Evolutionary conservation across 2,329 filamentous ascomycete genomes (phyloP), one percentile per base, ranked within the genome.

Genomic region (Venturia aucupariae): DNA sequence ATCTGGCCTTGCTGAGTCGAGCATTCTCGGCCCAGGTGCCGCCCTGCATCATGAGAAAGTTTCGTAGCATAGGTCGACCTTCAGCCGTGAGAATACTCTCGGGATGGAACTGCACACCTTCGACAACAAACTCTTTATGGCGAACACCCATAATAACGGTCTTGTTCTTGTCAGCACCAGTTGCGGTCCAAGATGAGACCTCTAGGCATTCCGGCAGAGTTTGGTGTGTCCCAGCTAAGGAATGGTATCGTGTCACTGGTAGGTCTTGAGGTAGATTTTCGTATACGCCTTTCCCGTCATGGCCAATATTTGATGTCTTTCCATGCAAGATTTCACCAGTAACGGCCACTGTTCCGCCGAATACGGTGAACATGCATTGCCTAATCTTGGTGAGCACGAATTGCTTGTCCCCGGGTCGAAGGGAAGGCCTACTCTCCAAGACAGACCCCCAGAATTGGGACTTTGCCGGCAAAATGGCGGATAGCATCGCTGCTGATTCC

Each of bases 251-350:
- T 19, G 94, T 99, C 24, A 99, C 92, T 0, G 90, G 90, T 24
- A 99, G 82, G 41, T 86, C 85, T 72, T 95, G 88, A 3, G 87
- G 79, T 65, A 99, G 80, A n/a, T 86, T 86, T 54, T 85, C 83
- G 73, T 97, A 99, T 8, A 96, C 88, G n/a, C 94, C 95, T 75
- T 92, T 95, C 62, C 82, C 83, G 74, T 99, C 94, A 76, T 99
- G 94, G 48, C 86, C 85, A 71, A 99, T 80, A 61, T 89, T 88
- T 2, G 93, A 97, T 7, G 94, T 99, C 80, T 99, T 99, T 70
- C 94, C 94, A 72, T 99, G 94, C 64, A 99, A 81, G 72, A 97
- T 97, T 78, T 99, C 94, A 32, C 94, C 94, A 11, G 94, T 96
- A 66, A 91, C 93, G 73, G 88, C 88, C 61, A 99, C 94, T 61